Evolutionary conservation across 2,329 filamentous ascomycete genomes (phyloP).

Genomic region (Chaetothyriales sp.): DNA sequence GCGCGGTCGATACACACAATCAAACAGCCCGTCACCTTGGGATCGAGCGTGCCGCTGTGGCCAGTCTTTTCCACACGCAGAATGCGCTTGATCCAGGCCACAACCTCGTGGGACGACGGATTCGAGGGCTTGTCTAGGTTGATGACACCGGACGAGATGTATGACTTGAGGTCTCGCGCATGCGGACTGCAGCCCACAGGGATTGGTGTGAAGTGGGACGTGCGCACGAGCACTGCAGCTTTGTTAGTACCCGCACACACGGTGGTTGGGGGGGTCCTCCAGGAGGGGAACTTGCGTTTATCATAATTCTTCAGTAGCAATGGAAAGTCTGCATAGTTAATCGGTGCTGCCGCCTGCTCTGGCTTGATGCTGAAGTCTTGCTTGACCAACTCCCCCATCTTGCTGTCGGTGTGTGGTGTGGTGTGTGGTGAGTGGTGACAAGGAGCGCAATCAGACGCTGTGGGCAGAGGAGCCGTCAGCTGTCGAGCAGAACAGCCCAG

Average conservation of each 20-base stretch:
- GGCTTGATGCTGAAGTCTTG: slow-evolving; percentile 79
- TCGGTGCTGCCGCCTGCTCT: slow-evolving; percentile 57
- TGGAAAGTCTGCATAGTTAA: slow-evolving; percentile 84
- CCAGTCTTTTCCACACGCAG: slow-evolving; percentile 90
- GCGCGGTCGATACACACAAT: slow-evolving; percentile 94
- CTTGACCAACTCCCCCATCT: slow-evolving; percentile 12
- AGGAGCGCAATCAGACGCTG: neutral
- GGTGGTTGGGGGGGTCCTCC: slow-evolving; percentile 1
- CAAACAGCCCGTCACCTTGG: slow-evolving; percentile 90
- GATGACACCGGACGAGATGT: slow-evolving; percentile 93
- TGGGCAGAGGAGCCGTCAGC: neutral
- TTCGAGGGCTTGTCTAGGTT: slow-evolving; percentile 97
- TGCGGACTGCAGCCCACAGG: slow-evolving; percentile 80
- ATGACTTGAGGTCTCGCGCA: slow-evolving; percentile 90
- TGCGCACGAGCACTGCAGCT: slow-evolving; percentile 65
- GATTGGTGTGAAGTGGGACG: slow-evolving; percentile 93
- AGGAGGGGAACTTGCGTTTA: slow-evolving; percentile 51
- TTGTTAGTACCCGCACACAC: no score
- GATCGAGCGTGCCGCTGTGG: slow-evolving; percentile 94
- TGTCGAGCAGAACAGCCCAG: neutral
- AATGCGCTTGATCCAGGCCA: slow-evolving; percentile 98
- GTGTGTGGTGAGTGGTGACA: slow-evolving; percentile 19
- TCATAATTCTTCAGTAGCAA: slow-evolving; percentile 92
- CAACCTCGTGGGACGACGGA: slow-evolving; percentile 94
- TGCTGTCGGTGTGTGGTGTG: slow-evolving; percentile 23